Conservation (phyloP, 441 rosid genomes). For the Sinapis alba region DNA sequence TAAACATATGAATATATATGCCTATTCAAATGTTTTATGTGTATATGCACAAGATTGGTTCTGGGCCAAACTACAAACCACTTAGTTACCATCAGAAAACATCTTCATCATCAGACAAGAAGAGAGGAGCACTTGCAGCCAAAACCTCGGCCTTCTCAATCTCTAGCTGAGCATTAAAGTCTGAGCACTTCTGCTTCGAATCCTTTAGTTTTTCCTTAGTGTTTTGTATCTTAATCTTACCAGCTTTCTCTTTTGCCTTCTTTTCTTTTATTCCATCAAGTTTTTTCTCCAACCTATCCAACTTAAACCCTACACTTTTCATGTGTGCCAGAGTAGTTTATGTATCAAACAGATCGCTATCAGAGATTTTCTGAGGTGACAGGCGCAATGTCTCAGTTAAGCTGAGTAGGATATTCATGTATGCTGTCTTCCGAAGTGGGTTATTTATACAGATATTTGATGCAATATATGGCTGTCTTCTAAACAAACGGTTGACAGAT, state of each 20-base stretch:
- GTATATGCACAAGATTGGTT: too few relatives aligned
- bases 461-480: constrained; percentile 22
- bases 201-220: background rate
- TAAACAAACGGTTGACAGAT: constrained; percentile 6
- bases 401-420: background rate
- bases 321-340: background rate
- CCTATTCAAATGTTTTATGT: too few relatives aligned
- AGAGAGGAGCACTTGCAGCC: background rate
- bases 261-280: background rate
- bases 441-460: background rate
- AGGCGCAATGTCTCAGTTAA: constrained; percentile 8
- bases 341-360: background rate
- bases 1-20: too few relatives aligned
- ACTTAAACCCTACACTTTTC: background rate
- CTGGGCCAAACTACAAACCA: background rate
- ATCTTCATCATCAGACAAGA: background rate
- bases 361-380: background rate
- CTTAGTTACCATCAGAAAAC: background rate
- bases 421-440: background rate
- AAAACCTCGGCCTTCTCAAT: background rate
- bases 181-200: background rate
- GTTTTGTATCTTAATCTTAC: background rate
- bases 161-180: background rate
- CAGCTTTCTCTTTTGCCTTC: background rate
- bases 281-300: constrained; percentile 24